A percentile compares a stretch with the other conserved stretches of the same genome.
These are phyloP conservation scores for Chalaropsis thielavioides DNA, from an alignment of 2,329 filamentous ascomycete species.

Conservation along the genomic window DNA sequence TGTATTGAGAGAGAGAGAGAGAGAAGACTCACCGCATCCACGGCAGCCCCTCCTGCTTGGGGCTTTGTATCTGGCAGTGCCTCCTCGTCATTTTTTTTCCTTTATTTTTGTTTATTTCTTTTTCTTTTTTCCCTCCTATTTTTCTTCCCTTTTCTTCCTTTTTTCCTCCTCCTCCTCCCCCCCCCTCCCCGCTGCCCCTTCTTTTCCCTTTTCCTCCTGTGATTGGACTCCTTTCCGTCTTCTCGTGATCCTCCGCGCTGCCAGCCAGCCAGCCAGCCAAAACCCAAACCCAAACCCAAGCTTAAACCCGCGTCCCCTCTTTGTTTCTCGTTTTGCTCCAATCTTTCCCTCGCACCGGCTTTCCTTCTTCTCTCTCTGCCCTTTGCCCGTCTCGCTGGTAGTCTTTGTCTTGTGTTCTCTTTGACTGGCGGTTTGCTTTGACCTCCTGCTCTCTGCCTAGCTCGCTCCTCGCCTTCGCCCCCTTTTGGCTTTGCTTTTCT, in stretches of 20 bases:
- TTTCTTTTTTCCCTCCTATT: background rate
- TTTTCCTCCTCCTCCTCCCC: background rate
- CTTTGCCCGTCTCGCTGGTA: background rate
- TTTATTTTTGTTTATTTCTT: background rate
- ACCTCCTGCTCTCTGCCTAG: too few relatives aligned
- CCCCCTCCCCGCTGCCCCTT: background rate
- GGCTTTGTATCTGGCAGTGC: background rate
- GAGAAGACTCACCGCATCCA: background rate
- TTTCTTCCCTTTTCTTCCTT: background rate
- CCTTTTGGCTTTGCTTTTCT: background rate
- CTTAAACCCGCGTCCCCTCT: background rate
- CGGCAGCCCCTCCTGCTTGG: background rate
- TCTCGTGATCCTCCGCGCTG: background rate
- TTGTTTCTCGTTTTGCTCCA: background rate
- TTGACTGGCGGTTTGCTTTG: background rate
- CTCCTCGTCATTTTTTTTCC: too few relatives aligned
- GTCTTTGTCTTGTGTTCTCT: background rate
- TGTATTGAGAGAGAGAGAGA: background rate
- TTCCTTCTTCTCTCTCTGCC: constrained; percentile 16
- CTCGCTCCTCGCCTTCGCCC: background rate
- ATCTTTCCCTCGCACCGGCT: background rate
- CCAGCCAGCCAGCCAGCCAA: too few relatives aligned
- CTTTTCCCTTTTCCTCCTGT: background rate
- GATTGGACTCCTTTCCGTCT: background rate
- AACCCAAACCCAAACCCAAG: background rate